Percentiles rank a stretch among this genome's conserved stretches.
Conservation (phyloP, 2,329 filamentous ascomycete species). For the Diaporthe ilicicola region DNA sequence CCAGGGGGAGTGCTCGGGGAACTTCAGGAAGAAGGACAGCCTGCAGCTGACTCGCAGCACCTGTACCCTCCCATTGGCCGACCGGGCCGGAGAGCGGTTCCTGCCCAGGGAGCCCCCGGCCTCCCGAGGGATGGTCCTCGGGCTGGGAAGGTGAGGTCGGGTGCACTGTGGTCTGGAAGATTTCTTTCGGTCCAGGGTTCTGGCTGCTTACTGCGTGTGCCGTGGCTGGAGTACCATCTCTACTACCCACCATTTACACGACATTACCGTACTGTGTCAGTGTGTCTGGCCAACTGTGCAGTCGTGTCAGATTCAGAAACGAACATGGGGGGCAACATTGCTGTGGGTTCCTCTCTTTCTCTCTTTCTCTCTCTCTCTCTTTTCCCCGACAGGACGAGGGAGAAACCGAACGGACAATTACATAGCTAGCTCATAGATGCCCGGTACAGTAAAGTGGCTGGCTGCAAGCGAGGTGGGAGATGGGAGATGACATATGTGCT, state of each 20-base stretch:
- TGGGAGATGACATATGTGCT: conserved; percentile 14
- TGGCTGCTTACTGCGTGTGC: background rate
- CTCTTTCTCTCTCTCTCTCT: background rate
- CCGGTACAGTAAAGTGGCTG: background rate
- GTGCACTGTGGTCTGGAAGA: background rate
- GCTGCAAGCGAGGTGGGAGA: conserved; percentile 18
- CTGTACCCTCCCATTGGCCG: conserved; percentile 2
- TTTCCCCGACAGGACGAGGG: background rate
- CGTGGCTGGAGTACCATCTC: background rate
- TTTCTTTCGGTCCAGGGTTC: background rate
- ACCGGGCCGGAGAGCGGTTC: conserved; percentile 10
- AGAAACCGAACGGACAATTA: background rate
- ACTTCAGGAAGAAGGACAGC: conserved; percentile 28
- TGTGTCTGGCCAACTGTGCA: background rate
- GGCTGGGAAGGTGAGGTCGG: background rate
- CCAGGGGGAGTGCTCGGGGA: conserved; percentile 28
- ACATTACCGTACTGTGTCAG: background rate
- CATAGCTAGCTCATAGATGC: background rate
- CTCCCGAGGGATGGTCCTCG: background rate
- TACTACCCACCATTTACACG: background rate
- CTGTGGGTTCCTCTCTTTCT: background rate
- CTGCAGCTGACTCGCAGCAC: conserved; percentile 29
- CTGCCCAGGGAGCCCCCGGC: conserved; percentile 16
- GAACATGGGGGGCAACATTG: conserved; percentile 8
- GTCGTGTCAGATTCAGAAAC: background rate